These are phyloP conservation scores for Thelonectria blattea DNA, from an alignment of 2,329 filamentous ascomycete species.

Conservation along the genomic window DNA sequence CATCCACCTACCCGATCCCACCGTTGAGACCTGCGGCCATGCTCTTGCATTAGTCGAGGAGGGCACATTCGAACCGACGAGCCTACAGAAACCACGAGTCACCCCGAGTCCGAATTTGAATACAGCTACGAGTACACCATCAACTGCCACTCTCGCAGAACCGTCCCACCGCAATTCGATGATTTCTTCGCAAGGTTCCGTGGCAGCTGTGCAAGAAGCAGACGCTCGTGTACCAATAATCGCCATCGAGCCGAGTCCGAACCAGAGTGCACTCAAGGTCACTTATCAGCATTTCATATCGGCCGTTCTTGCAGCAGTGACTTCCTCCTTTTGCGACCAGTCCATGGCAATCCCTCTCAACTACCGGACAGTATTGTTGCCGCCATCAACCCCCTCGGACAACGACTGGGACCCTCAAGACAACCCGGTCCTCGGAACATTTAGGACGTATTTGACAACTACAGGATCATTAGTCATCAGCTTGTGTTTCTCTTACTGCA, in stretches of 20 bases:
- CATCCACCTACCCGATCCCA: slow-evolving; percentile 42
- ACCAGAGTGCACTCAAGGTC: slow-evolving; percentile 44
- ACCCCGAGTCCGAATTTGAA: slow-evolving; percentile 48
- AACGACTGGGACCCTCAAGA: slow-evolving; percentile 28
- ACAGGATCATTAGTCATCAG: slow-evolving; percentile 60
- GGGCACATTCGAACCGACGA: slow-evolving; percentile 56
- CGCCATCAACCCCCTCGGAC: slow-evolving; percentile 29
- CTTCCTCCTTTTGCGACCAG: slow-evolving; percentile 55
- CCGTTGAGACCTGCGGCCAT: slow-evolving; percentile 52
- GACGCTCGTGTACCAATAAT: slow-evolving; percentile 41
- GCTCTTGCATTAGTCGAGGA: slow-evolving; percentile 55
- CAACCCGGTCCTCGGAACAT: slow-evolving; percentile 52
- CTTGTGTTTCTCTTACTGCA: slow-evolving; percentile 54
- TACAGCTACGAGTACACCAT: slow-evolving; percentile 55
- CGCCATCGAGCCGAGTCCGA: slow-evolving; percentile 31
- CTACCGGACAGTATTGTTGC: slow-evolving; percentile 58
- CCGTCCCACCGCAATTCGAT: slow-evolving; percentile 37
- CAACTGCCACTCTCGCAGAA: slow-evolving; percentile 50
- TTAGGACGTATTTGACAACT: slow-evolving; percentile 62
- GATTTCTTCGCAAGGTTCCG: slow-evolving; percentile 26
- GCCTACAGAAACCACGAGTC: slow-evolving; percentile 53
- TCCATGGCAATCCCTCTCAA: slow-evolving; percentile 60
- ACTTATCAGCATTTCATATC: slow-evolving; percentile 62
- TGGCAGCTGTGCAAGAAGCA: slow-evolving; percentile 32
- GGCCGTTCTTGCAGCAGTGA: slow-evolving; percentile 58